These are phyloP conservation scores for Escallonia herrerae DNA, from an alignment of 129 eudicot species.

Conservation along the genomic window DNA sequence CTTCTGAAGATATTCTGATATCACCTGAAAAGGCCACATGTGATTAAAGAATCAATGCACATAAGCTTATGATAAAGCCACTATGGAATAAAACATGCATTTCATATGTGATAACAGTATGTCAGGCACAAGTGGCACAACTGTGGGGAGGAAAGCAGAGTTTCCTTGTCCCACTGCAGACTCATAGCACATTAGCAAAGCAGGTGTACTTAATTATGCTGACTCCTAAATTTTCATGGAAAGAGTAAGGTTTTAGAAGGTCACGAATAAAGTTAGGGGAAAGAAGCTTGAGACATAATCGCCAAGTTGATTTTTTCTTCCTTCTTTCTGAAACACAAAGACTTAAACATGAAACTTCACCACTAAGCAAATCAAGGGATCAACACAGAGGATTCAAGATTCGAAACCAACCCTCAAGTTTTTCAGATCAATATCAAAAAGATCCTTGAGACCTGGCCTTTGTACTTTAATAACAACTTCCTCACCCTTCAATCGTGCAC, in stretches of 20 bases:
- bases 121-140: background rate
- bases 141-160: background rate
- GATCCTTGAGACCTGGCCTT: slow-evolving; percentile 96
- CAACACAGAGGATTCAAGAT: background rate
- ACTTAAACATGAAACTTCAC: background rate
- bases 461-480: slow-evolving; percentile 92
- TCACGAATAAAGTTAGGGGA: background rate
- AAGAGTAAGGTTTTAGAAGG: background rate
- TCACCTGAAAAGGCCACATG: slow-evolving; percentile 42
- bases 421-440: slow-evolving; percentile 93
- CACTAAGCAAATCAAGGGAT: background rate
- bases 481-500: slow-evolving; percentile 82
- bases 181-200: background rate
- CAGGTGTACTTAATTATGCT: background rate
- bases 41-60: background rate
- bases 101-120: background rate
- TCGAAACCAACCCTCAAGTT: slow-evolving; percentile 72
- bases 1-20: slow-evolving; percentile 97
- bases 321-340: too few relatives aligned
- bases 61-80: background rate
- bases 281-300: background rate
- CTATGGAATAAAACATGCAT: background rate
- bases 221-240: background rate
- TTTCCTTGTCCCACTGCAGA: background rate
- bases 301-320: too few relatives aligned